Evolutionary conservation across 1,284 basidiomycete genomes (phyloP).

Genomic region (Vanrija humicola): DNA sequence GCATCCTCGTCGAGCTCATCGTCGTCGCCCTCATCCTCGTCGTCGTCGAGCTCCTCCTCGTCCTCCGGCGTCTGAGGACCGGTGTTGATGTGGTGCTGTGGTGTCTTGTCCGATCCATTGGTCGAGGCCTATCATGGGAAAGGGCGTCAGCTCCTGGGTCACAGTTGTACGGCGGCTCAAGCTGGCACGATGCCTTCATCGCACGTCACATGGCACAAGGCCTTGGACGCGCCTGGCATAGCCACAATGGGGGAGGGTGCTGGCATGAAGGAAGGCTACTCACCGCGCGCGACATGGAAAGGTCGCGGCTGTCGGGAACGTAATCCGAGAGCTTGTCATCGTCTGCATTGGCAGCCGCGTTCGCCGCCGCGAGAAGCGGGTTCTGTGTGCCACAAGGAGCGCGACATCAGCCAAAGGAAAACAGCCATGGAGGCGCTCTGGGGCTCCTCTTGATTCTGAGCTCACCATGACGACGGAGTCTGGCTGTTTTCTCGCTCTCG

Average conservation of each 20-base stretch:
- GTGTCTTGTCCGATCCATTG: constrained; percentile 33
- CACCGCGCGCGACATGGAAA: constrained; percentile 46
- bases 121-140: constrained; percentile 30
- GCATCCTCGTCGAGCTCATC: constrained; percentile 30
- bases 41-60: constrained; percentile 31
- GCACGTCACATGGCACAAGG: not conserved
- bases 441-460: no score
- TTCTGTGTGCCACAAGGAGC: constrained; percentile 24
- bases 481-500: no score
- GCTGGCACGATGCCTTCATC: not conserved
- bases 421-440: no score
- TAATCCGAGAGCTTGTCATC: constrained; percentile 48
- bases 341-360: constrained; percentile 28
- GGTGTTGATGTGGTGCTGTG: constrained; percentile 38
- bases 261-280: constrained; percentile 11
- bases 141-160: not conserved
- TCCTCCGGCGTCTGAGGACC: constrained; percentile 32
- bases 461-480: no score
- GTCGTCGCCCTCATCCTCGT: constrained; percentile 27
- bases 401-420: not conserved
- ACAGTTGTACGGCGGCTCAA: not conserved
- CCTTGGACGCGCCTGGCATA: not conserved
- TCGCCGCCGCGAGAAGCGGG: constrained; percentile 43
- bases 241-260: not conserved
- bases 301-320: constrained; percentile 42